Base-by-base conservation (phyloP, 768 basidiomycete genomes). In the Suillus alpinus region DNA sequence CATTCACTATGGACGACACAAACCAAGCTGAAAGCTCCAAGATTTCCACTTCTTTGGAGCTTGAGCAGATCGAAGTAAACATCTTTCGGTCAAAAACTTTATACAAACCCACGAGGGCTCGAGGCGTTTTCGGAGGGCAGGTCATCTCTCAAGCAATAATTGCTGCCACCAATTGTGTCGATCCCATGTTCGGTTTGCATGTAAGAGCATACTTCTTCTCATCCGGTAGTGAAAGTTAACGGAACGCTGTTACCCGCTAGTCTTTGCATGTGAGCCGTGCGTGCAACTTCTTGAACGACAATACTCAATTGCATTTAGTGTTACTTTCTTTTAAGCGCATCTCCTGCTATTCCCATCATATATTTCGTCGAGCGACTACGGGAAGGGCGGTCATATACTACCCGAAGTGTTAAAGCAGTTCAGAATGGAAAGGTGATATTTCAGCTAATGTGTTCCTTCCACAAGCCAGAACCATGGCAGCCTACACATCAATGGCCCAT, bases 41-140 rank as follows among this genome's bases (percentile, higher is more conserved):
- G 55, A 90, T 92, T 52, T 85, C 88, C 0, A 85, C 87, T 3
- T 84, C 87, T 16, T 78, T 94, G 6, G 89, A 93, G 60, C 84
- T 94, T 23, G 92, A 94, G 68, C 81, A 84, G 59, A 80, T 94
- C 29, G 92, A 93, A 64, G 79, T 81, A 50, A 88, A 89, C 69
- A 74, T 94, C 43, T 94, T 87, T 68, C 86, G 91, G 18, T 93
- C 91, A 2, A 91, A 87, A 67, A 85, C 83, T 0, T 77, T 94
- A 1, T 87, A 81, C 77, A 51, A 84, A n/a, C 91, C 89, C 0
- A 64, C 72, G 8, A 74, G 78, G 18, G 81, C 83, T 16, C 80
- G 92, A 52, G 91, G 92, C 16, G 91, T 92, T 14, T 94, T 91
- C 67, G 92, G 93, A 62, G 92, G 92, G 77, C 91, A 94, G 73